Percentiles rank a stretch among this genome's conserved stretches.
Evolutionary conservation across 192 early-diverging fungal species (phyloP).

Genomic region (Dimargaris xerosporica): DNA sequence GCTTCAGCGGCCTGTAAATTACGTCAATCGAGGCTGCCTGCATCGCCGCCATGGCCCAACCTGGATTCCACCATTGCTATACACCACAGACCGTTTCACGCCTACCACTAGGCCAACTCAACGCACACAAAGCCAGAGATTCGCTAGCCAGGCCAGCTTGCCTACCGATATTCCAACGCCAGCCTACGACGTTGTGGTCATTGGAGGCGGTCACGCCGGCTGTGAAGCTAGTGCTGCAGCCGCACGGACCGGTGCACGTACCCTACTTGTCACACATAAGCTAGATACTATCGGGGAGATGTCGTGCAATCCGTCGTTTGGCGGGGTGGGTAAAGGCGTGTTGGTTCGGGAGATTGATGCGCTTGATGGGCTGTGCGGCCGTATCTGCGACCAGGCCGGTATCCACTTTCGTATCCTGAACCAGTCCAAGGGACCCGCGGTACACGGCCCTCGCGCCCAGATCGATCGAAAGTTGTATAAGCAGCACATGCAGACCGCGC

Average conservation of each 20-base stretch:
- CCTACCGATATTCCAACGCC: neutral
- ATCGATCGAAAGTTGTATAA: conserved; percentile 69
- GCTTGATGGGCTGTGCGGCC: conserved; percentile 67
- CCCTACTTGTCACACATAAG: conserved; percentile 58
- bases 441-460: conserved; percentile 69
- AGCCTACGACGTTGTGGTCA: conserved; percentile 52
- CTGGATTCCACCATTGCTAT: neutral
- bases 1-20: neutral
- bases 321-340: conserved; percentile 70
- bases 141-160: neutral
- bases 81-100: no score
- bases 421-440: conserved; percentile 66
- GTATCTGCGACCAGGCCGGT: conserved; percentile 57
- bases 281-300: conserved; percentile 68
- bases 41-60: neutral
- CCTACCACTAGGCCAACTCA: neutral
- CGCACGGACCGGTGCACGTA: conserved; percentile 52
- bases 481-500: conserved; percentile 44
- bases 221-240: conserved; percentile 68
- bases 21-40: neutral
- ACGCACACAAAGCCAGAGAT: no score
- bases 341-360: conserved; percentile 69
- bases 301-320: conserved; percentile 81
- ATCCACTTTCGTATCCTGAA: conserved; percentile 74
- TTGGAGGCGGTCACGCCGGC: conserved; percentile 74